Evolutionary conservation across 2,329 filamentous ascomycete genomes (phyloP), one percentile per base, ranked within the genome.

Genomic region (Xylariales sp.): DNA sequence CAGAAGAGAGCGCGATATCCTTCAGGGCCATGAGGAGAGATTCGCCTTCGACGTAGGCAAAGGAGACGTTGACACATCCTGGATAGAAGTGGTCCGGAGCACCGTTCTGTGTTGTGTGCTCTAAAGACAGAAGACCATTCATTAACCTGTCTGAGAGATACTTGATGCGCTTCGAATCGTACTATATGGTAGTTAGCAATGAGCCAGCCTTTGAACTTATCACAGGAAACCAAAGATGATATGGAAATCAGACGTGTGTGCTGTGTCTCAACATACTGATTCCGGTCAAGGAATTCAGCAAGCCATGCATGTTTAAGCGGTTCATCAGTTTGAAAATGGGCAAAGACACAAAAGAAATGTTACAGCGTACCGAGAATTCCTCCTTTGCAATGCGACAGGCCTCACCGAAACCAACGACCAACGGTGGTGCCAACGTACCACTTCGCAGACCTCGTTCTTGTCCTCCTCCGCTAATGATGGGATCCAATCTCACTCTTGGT

Each of bases 11-110:
- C 0, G 93, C 93, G 64, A 98, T 96, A 54, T 98, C 93, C 68
- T 98, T 98, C 33, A 98, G 71, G 0, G 93, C 93, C 93, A 98
- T 98, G 49, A 98, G 76, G 1, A 98, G 82, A 3, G 93, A 97
- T 67, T 98, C 93, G 52, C 93, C 93, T 67, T 98, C 93, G 4
- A 98, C 89, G 57, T 98, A 98, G 24, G 93, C 91, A 59, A 98
- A 98, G 0, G 93, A 98, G 9, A 98, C 86, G 63, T 98, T 98
- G 47, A 98, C 91, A 55, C 93, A 98, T 48, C 93, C 93, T 2
- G 93, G 89, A 62, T 98, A 98, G 64, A 94, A 94, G 39, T 80
- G 76, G 4, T 84, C 66, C 2, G 82, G 75, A 53, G 93, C 88
- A 38, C 93, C 93, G 57, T 98, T 98, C 54, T 95, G 82, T 7